Evolutionary conservation across 2,329 filamentous ascomycete genomes (phyloP), one percentile per base, ranked within the genome.

Genomic region (Scytalidium lignicola): DNA sequence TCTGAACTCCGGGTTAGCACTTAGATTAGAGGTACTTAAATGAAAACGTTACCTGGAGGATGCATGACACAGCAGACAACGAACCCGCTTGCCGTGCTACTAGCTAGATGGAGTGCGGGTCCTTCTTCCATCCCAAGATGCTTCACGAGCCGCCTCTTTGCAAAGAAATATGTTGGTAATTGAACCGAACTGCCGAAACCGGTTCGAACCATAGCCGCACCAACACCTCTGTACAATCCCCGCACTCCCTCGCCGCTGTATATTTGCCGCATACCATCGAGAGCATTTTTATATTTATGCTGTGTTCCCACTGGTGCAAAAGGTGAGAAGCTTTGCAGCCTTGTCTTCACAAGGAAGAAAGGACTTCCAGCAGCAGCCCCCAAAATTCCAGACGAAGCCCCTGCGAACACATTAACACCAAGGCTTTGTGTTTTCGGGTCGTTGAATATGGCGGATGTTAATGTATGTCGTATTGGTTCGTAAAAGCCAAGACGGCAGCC

Each of bases 1-100:
- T 99, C 93, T 80, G 53, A 23, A 21, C 40, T 12, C 20, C 18
- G 19, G 44, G 48, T 60, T 43, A 56, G 50, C 26, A 41, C 48
- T 49, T 4, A 49, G 29, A 37, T 23, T 40, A 28, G 17, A 19
- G 4, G 17, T 20, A 20, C 12, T 28, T 28, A 12, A 51, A 21
- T 29, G 21, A 22, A 15, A 53, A 67, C 5, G 78, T 65, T 70
- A 90, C 86, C 87, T 63, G 93, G 93, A 47, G 93, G 93, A 64
- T 99, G 93, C 93, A 99, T 99, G 55, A 97, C 85, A 60, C 88
- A 89, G 73, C 93, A 99, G 17, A 99, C 93, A 12, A 96, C 93
- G 62, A 99, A 96, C 1, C 93, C 93, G 62, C 90, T 96, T 32
- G 82, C 84, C 3, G 92, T 85, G 60, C 90, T 96, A 67, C 90